A percentile compares a stretch with the other conserved stretches of the same genome.
Conservation (phyloP, 2,329 filamentous ascomycete species). For the Ceratocystis diversiconidia region DNA sequence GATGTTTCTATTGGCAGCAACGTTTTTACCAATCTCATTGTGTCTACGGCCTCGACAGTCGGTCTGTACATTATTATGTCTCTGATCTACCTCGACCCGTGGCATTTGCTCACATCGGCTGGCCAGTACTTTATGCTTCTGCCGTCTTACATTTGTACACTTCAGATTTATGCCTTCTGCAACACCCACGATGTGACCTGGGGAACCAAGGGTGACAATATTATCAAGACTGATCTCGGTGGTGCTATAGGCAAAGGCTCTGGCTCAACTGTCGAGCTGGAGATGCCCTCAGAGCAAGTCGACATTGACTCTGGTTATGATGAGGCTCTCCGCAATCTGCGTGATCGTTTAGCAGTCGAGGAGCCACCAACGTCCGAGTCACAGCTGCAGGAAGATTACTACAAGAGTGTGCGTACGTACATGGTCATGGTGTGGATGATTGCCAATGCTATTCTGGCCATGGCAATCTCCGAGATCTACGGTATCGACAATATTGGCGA, state of each 20-base stretch:
- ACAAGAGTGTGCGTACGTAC: constrained; percentile 92
- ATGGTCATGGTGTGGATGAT: constrained; percentile 95
- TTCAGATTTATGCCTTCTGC: constrained; percentile 97
- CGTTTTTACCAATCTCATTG: constrained; percentile 86
- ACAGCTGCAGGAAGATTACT: constrained; percentile 96
- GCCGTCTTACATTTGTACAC: constrained; percentile 86
- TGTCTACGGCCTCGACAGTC: constrained; percentile 75
- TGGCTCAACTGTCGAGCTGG: constrained; percentile 69
- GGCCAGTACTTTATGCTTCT: constrained; percentile 86
- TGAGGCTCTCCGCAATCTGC: constrained; percentile 87
- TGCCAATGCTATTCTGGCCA: constrained; percentile 79
- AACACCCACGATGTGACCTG: constrained; percentile 98
- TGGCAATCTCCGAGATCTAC: constrained; percentile 84
- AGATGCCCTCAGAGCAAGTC: constrained; percentile 95
- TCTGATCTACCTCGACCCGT: constrained; percentile 91
- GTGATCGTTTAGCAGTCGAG: constrained; percentile 77
- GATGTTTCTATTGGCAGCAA: constrained; percentile 59
- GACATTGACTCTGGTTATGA: constrained; percentile 98
- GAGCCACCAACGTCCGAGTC: constrained; percentile 47
- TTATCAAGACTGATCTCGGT: constrained; percentile 82
- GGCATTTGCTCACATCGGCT: constrained; percentile 95
- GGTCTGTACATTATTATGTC: constrained; percentile 95
- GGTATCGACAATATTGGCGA: constrained; percentile 52
- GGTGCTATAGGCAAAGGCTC: constrained; percentile 60
- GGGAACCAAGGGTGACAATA: constrained; percentile 98